Conservation (phyloP, 805 yeast genomes). For the Candida mattraensis region DNA sequence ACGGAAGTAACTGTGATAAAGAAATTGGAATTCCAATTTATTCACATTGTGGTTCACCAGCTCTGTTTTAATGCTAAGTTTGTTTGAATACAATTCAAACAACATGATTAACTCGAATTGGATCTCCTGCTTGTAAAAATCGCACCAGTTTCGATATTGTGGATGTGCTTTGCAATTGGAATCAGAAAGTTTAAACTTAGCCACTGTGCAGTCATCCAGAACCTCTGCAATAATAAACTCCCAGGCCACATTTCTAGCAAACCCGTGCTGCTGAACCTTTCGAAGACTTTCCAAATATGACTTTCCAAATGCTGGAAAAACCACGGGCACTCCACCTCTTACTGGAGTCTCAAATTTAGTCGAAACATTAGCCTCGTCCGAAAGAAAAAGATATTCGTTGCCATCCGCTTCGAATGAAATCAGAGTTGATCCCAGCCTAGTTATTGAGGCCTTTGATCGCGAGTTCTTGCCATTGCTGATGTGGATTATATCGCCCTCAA, state of each 20-base stretch:
- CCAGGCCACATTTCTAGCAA: slow-evolving; percentile 23
- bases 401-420: slow-evolving; percentile 14
- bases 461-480: slow-evolving; percentile 9
- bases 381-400: slow-evolving; percentile 17
- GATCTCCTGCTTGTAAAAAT: slow-evolving; percentile 11
- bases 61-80: slow-evolving; percentile 6
- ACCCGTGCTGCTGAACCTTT: slow-evolving; percentile 22
- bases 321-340: slow-evolving; percentile 23
- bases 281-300: slow-evolving; percentile 19
- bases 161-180: slow-evolving; percentile 2
- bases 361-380: slow-evolving; percentile 17
- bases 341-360: slow-evolving; percentile 12
- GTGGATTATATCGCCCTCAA: slow-evolving; percentile 13
- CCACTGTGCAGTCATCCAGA: slow-evolving; percentile 14
- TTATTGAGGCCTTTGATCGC: slow-evolving; percentile 12
- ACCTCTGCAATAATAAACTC: slow-evolving; percentile 21
- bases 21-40: slow-evolving; percentile 21
- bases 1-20: slow-evolving; percentile 23
- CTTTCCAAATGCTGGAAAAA: slow-evolving; percentile 24
- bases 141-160: slow-evolving; percentile 18
- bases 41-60: slow-evolving; percentile 12
- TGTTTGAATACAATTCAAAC: slow-evolving; percentile 10
- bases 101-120: slow-evolving; percentile 14
- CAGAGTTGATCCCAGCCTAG: slow-evolving; percentile 20
- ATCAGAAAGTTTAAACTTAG: slow-evolving; percentile 13